A percentile compares a stretch with the other conserved stretches of the same genome.
Evolutionary conservation across 768 basidiomycete species (phyloP).

Genomic region (Arthromyces matolae): DNA sequence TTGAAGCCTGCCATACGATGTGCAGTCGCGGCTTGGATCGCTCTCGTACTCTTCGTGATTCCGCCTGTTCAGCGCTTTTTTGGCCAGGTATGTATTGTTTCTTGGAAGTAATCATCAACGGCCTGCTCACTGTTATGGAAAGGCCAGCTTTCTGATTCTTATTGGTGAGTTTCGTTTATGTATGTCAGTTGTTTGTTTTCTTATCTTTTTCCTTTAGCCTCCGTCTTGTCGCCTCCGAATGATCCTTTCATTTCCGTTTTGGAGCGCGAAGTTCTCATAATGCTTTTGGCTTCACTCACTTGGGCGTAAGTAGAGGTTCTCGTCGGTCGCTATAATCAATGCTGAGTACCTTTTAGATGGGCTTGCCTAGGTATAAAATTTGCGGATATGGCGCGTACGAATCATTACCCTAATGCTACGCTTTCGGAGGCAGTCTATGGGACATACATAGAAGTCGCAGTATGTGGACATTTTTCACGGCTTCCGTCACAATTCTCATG

Average conservation of each 20-base stretch:
- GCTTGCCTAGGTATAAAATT: slow-evolving; percentile 60
- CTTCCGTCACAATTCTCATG: background rate
- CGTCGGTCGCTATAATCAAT: background rate
- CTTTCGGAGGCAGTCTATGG: slow-evolving; percentile 42
- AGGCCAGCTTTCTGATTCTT: slow-evolving; percentile 66
- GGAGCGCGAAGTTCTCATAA: slow-evolving; percentile 58
- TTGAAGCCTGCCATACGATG: slow-evolving; percentile 63
- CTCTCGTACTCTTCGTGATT: slow-evolving; percentile 56
- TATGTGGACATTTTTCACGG: slow-evolving; percentile 17
- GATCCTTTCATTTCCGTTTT: slow-evolving; percentile 68
- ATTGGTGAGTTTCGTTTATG: slow-evolving; percentile 46
- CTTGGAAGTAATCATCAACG: background rate
- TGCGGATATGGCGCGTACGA: slow-evolving; percentile 50
- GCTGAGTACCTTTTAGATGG: slow-evolving; percentile 44
- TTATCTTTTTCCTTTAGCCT: slow-evolving; percentile 35
- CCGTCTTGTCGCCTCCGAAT: slow-evolving; percentile 62
- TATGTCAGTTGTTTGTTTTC: background rate
- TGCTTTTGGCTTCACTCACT: slow-evolving; percentile 42
- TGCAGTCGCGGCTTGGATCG: slow-evolving; percentile 59
- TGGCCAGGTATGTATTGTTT: slow-evolving; percentile 48
- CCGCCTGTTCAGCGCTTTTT: slow-evolving; percentile 42
- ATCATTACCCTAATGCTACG: slow-evolving; percentile 37
- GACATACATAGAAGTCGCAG: slow-evolving; percentile 50
- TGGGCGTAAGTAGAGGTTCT: slow-evolving; percentile 55
- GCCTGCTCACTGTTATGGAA: background rate